These are phyloP conservation scores for Aphanomyces euteiches DNA, from an alignment of 352 stramenopile species.

Conservation along the genomic window DNA sequence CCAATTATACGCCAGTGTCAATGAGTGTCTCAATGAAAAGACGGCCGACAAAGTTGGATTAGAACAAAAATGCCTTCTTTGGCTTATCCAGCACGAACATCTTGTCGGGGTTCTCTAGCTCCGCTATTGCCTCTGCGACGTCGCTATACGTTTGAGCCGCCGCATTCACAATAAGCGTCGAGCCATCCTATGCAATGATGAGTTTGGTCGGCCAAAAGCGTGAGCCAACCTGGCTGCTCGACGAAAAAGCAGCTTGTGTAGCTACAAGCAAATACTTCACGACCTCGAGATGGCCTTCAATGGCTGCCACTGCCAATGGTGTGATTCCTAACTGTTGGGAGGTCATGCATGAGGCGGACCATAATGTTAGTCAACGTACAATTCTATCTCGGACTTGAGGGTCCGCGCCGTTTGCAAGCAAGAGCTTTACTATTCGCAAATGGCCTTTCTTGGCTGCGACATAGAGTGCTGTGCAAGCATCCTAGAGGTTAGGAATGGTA, in stretches of 20 bases:
- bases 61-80: constrained; percentile 30
- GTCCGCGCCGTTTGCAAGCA: constrained; percentile 19
- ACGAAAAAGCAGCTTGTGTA: constrained; percentile 17
- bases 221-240: constrained; percentile 20
- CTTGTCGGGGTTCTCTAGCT: constrained; percentile 28
- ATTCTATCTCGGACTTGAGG: constrained; percentile 18
- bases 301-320: constrained; percentile 35
- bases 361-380: background rate
- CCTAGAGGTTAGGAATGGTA: constrained; percentile 1
- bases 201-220: background rate
- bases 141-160: constrained; percentile 26
- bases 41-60: background rate
- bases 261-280: constrained; percentile 29
- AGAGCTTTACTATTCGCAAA: constrained; percentile 29
- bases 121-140: constrained; percentile 29
- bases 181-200: constrained; percentile 11
- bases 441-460: constrained; percentile 22
- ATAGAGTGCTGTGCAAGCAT: constrained; percentile 23
- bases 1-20: no score
- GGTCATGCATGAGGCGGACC: background rate
- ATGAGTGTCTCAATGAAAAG: no score
- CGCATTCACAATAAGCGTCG: constrained; percentile 28
- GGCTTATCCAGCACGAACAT: background rate
- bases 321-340: constrained; percentile 21
- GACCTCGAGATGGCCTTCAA: constrained; percentile 44